Evolutionary conservation across 169 alveolate genomes (phyloP).

Genomic region (Eimeria zaria): DNA sequence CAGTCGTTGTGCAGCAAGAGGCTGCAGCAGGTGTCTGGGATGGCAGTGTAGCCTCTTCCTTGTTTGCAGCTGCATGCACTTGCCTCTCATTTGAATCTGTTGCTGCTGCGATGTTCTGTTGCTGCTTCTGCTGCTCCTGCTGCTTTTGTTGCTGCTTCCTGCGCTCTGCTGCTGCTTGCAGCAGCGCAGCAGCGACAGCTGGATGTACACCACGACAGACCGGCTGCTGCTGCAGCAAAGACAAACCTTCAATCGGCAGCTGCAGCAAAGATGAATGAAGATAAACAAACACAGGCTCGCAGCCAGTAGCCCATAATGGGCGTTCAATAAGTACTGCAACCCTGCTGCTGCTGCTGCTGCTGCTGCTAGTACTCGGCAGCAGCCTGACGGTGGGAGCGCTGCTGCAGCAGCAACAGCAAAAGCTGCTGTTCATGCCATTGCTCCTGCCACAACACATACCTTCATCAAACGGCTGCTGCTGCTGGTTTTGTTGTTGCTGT

Average conservation of each 20-base stretch:
- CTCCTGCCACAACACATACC: not conserved
- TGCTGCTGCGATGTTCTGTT: not conserved
- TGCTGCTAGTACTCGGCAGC: constrained; percentile 46
- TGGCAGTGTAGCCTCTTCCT: not conserved
- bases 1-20: not conserved
- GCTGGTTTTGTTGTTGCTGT: constrained; percentile 14
- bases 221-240: constrained; percentile 57
- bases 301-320: constrained; percentile 52
- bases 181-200: constrained; percentile 62
- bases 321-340: constrained; percentile 4
- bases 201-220: constrained; percentile 61
- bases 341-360: constrained; percentile 66
- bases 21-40: not conserved
- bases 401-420: constrained; percentile 15
- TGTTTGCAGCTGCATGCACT: not conserved
- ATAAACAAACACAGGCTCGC: constrained; percentile 22
- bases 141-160: constrained; percentile 33
- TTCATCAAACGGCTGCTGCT: constrained; percentile 10
- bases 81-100: too few species aligned
- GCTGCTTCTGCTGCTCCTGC: not conserved
- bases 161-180: constrained; percentile 44
- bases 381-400: constrained; percentile 13
- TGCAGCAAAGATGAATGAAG: constrained; percentile 40
- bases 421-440: not conserved
- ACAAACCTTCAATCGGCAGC: constrained; percentile 39